These are phyloP conservation scores for Auricularia cornea DNA, from an alignment of 768 basidiomycete species.

Conservation along the genomic window DNA sequence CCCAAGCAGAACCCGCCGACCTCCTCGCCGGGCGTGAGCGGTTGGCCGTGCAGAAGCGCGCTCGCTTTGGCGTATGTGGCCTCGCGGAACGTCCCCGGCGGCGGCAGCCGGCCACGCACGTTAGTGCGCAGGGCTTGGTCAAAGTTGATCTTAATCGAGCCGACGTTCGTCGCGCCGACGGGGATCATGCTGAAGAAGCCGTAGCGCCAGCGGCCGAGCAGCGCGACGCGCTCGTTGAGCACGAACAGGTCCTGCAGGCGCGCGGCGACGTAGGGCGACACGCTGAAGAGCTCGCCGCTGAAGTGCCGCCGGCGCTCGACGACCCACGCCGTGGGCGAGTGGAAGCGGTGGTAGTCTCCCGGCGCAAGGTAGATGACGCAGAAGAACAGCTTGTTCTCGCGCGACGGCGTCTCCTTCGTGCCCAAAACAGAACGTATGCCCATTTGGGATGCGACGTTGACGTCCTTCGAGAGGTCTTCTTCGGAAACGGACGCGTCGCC, in stretches of 20 bases:
- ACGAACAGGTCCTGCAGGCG: slow-evolving; percentile 90
- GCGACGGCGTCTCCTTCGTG: background rate
- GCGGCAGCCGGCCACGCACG: slow-evolving; percentile 53
- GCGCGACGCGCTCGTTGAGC: slow-evolving; percentile 93
- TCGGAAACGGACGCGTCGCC: slow-evolving; percentile 19
- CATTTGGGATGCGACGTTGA: slow-evolving; percentile 64
- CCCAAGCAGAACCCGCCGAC: slow-evolving; percentile 97
- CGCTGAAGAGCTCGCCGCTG: slow-evolving; percentile 90
- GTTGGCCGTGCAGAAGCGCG: slow-evolving; percentile 75
- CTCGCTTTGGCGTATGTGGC: slow-evolving; percentile 86
- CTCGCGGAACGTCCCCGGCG: slow-evolving; percentile 82
- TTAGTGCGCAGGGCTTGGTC: slow-evolving; percentile 92
- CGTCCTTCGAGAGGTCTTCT: slow-evolving; percentile 56
- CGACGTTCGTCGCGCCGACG: slow-evolving; percentile 90
- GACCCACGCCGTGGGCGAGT: slow-evolving; percentile 93
- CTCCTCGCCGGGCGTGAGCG: slow-evolving; percentile 80
- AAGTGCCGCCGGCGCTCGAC: slow-evolving; percentile 95
- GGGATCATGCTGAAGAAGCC: slow-evolving; percentile 98
- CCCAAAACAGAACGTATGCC: slow-evolving; percentile 32
- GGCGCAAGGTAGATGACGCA: slow-evolving; percentile 96
- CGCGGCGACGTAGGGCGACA: slow-evolving; percentile 92
- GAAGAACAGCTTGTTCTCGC: slow-evolving; percentile 71
- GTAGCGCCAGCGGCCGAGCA: slow-evolving; percentile 88
- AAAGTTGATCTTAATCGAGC: slow-evolving; percentile 92
- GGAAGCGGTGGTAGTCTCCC: slow-evolving; percentile 97